Percentiles rank a stretch among this genome's conserved stretches.
These are phyloP conservation scores for Schrenkiella parvula DNA, from an alignment of 345 rosid species.

Conservation along the genomic window DNA sequence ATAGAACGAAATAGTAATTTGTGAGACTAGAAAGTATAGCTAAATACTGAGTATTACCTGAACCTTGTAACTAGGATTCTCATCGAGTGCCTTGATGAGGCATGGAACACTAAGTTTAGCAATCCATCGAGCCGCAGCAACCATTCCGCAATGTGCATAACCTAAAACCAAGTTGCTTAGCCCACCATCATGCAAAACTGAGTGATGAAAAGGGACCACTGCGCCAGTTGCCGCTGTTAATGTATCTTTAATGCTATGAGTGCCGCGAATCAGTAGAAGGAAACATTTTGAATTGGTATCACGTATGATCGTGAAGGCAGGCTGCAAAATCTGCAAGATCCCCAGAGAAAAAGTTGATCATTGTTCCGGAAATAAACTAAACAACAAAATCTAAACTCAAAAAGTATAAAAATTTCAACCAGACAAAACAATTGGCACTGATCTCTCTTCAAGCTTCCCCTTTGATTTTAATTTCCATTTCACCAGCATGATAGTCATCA, in stretches of 20 bases:
- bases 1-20: background rate
- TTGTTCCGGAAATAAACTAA: slow-evolving; percentile 1
- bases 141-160: slow-evolving; percentile 99
- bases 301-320: slow-evolving; percentile 84
- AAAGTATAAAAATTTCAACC: background rate
- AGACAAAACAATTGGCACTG: background rate
- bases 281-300: slow-evolving; percentile 64
- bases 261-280: slow-evolving; percentile 87
- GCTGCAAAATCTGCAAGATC: slow-evolving; percentile 79
- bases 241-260: slow-evolving; percentile 95
- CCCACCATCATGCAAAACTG: slow-evolving; percentile 92
- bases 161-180: slow-evolving; percentile 91
- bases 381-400: slow-evolving; percentile 1
- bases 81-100: slow-evolving; percentile 62
- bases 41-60: slow-evolving; percentile 51
- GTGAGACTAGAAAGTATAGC: background rate
- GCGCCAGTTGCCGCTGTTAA: slow-evolving; percentile 97
- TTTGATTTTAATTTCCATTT: background rate
- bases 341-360: background rate
- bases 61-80: slow-evolving; percentile 64
- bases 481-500: background rate
- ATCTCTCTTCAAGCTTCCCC: background rate
- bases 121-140: slow-evolving; percentile 99
- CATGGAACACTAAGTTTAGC: slow-evolving; percentile 86
- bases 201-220: slow-evolving; percentile 98